These are phyloP conservation scores for Cercospora berteroae DNA, from an alignment of 2,329 filamentous ascomycete genomes.

Conservation along the genomic window DNA sequence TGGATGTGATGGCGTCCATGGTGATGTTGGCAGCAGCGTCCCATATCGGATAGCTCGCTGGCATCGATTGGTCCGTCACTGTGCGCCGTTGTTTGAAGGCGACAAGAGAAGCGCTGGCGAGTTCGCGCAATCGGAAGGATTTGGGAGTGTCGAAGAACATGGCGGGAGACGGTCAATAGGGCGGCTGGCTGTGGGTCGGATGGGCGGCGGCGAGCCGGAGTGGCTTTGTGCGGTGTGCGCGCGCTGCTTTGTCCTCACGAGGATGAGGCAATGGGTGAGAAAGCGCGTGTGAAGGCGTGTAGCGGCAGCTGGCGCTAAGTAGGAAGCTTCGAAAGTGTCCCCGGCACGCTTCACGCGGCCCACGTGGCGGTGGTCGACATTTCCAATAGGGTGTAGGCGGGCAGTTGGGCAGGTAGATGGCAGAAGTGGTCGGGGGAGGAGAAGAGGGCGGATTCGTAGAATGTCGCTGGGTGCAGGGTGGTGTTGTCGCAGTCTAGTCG, in stretches of 20 bases:
- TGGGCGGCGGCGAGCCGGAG: background rate
- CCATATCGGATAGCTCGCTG: conserved; percentile 33
- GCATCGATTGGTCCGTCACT: conserved; percentile 21
- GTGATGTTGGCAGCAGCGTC: conserved; percentile 35
- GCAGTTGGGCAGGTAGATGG: background rate
- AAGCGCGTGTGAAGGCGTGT: background rate
- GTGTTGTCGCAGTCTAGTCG: background rate
- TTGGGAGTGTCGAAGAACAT: conserved; percentile 45
- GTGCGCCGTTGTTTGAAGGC: conserved; percentile 40
- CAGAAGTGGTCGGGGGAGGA: background rate
- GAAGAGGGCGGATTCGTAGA: background rate
- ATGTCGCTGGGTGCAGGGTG: background rate
- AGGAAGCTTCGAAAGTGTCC: background rate
- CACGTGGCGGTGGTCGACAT: background rate
- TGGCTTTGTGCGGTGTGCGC: background rate
- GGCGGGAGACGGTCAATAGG: conserved; percentile 41
- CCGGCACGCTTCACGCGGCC: background rate
- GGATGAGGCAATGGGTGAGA: background rate
- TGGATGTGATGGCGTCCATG: conserved; percentile 23
- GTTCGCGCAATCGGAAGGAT: conserved; percentile 43
- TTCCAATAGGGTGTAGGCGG: background rate
- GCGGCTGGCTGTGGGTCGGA: conserved; percentile 3
- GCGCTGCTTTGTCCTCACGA: background rate
- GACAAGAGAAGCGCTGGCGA: conserved; percentile 38
- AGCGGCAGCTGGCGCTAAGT: background rate